Conservation (phyloP, 371 early-diverging fungal genomes). For the Phascolomyces articulosus region DNA sequence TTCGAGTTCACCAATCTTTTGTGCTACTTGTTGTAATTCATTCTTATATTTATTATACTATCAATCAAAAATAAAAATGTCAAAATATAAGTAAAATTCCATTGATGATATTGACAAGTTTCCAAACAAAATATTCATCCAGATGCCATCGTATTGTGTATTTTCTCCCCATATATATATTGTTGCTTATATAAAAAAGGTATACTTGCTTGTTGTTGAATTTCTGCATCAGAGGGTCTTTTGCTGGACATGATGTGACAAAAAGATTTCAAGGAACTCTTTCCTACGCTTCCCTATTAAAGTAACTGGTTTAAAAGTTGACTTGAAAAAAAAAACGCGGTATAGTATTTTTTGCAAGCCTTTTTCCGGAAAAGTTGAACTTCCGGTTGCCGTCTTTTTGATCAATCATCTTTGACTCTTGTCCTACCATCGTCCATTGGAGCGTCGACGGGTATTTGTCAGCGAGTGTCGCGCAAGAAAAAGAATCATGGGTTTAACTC, state of each 20-base stretch:
- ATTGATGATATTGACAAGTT: too few species aligned
- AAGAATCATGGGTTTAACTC: conserved; percentile 10
- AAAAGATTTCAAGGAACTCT: background rate
- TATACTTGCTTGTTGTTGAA: conserved; percentile 50
- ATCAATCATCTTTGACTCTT: too few species aligned
- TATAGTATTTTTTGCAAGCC: too few species aligned
- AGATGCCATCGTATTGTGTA: too few species aligned
- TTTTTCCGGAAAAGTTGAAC: too few species aligned
- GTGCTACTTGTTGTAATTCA: conserved; percentile 84
- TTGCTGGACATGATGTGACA: conserved; percentile 25
- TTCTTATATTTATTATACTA: conserved; percentile 83
- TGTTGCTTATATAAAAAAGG: background rate
- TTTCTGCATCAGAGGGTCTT: conserved; percentile 49
- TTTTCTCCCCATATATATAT: background rate
- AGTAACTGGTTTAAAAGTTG: too few species aligned
- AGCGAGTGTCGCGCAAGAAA: background rate
- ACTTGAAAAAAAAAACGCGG: too few species aligned
- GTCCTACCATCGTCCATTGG: too few species aligned
- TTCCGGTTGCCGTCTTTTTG: too few species aligned
- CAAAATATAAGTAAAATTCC: background rate
- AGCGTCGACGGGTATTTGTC: too few species aligned
- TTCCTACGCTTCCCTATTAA: too few species aligned
- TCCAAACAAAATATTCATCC: too few species aligned
- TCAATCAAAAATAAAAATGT: background rate
- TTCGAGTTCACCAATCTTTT: conserved; percentile 94